Evolutionary conservation across 805 yeast genomes (phyloP).

Genomic region (Wickerhamomyces subpelliculosus): DNA sequence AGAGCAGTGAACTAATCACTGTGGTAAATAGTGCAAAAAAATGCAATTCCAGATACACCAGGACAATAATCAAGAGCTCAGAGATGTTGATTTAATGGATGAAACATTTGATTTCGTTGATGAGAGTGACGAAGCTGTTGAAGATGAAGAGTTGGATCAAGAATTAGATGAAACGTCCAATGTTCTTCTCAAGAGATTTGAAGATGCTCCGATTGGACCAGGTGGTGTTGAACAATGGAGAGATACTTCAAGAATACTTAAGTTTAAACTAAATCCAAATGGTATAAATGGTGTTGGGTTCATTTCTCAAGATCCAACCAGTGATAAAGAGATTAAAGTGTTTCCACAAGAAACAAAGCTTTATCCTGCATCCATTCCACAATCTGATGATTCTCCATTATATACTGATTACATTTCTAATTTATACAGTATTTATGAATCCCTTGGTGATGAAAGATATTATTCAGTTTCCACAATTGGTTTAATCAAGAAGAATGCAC

Average conservation of each 20-base stretch:
- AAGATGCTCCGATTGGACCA: conserved; percentile 28
- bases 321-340: conserved; percentile 19
- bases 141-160: conserved; percentile 14
- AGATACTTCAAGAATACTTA: conserved; percentile 28
- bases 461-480: conserved; percentile 36
- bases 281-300: conserved; percentile 34
- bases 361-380: conserved; percentile 33
- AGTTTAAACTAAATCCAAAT: conserved; percentile 40
- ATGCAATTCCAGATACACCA: background rate
- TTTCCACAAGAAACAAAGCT: conserved; percentile 35
- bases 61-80: background rate
- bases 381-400: conserved; percentile 32
- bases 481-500: conserved; percentile 25
- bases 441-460: conserved; percentile 35
- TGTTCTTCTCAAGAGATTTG: conserved; percentile 24
- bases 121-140: conserved; percentile 7
- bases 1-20: no score
- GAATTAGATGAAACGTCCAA: conserved; percentile 21
- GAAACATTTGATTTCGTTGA: conserved; percentile 4
- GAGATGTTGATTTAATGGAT: background rate
- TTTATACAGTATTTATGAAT: conserved; percentile 47
- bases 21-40: background rate
- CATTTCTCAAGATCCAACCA: conserved; percentile 24
- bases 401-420: conserved; percentile 42
- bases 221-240: conserved; percentile 27